Evolutionary conservation across 352 stramenopile genomes (phyloP).

Genomic region (Phytophthora aleatoria): DNA sequence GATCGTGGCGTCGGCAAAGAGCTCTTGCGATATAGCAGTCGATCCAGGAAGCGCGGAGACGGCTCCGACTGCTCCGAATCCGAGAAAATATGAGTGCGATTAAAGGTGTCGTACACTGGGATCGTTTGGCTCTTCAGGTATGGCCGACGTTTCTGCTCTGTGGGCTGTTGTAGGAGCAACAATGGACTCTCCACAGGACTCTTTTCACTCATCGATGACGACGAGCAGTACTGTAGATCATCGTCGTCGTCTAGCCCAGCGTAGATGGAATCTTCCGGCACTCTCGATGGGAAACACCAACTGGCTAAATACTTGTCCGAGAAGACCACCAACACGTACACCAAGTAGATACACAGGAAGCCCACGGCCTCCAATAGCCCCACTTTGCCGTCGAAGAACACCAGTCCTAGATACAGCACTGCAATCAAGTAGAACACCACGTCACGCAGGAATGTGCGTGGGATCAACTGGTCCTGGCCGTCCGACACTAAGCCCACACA

Average conservation of each 20-base stretch:
- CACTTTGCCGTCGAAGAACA: slow-evolving; percentile 80
- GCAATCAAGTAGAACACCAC: slow-evolving; percentile 76
- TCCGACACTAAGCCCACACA: slow-evolving; percentile 72
- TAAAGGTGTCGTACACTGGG: slow-evolving; percentile 39
- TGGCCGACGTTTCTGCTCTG: slow-evolving; percentile 22
- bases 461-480: slow-evolving; percentile 76
- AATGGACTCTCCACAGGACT: slow-evolving; percentile 13
- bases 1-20: slow-evolving; percentile 67
- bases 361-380: slow-evolving; percentile 60
- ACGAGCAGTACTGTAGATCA: slow-evolving; percentile 38
- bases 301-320: slow-evolving; percentile 55
- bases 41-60: slow-evolving; percentile 39
- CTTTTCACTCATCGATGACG: slow-evolving; percentile 34
- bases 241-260: slow-evolving; percentile 38
- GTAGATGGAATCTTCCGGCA: slow-evolving; percentile 22
- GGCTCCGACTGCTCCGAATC: slow-evolving; percentile 66
- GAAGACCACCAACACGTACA: slow-evolving; percentile 66
- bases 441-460: slow-evolving; percentile 75
- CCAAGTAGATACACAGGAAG: slow-evolving; percentile 74
- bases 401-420: slow-evolving; percentile 68
- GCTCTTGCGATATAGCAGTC: slow-evolving; percentile 53
- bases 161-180: slow-evolving; percentile 13
- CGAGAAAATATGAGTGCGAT: slow-evolving; percentile 36
- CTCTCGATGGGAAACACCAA: slow-evolving; percentile 33
- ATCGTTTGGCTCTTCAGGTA: slow-evolving; percentile 43